Conservation (phyloP, 208 protist genomes). For the Acanthamoeba lenticulata region DNA sequence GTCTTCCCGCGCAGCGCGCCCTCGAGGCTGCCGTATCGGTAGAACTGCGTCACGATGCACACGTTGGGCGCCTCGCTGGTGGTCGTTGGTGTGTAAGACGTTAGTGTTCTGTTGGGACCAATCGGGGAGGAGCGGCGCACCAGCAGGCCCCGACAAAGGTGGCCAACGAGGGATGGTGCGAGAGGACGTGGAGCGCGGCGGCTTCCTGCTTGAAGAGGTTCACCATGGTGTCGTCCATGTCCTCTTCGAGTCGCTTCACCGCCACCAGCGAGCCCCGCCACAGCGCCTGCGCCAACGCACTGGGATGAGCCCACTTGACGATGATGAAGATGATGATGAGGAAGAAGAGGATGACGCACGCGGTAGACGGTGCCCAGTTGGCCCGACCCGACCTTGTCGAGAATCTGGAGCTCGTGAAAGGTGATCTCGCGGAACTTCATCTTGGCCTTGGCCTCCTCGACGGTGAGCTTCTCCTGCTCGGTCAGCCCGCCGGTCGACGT, state of each 20-base stretch:
- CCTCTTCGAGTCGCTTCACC: neutral
- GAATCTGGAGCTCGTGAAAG: neutral
- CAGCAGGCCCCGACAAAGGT: slow-evolving; percentile 9
- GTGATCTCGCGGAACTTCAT: slow-evolving; percentile 48
- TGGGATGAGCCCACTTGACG: neutral
- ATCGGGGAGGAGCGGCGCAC: neutral
- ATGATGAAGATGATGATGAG: neutral
- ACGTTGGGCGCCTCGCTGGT: neutral
- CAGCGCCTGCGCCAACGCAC: neutral
- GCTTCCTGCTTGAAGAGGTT: slow-evolving; percentile 39
- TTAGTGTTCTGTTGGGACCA: neutral
- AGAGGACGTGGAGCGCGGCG: neutral
- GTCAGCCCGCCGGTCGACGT: neutral
- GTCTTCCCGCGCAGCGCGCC: neutral
- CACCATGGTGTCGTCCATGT: neutral
- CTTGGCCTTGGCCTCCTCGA: slow-evolving; percentile 37
- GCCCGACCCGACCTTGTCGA: slow-evolving; percentile 4
- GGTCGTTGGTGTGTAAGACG: no score
- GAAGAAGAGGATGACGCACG: neutral
- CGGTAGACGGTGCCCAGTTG: neutral
- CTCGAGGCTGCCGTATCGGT: slow-evolving; percentile 33
- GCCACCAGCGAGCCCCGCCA: slow-evolving; percentile 21
- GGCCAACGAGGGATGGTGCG: neutral
- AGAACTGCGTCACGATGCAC: slow-evolving; percentile 33
- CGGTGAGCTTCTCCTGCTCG: slow-evolving; percentile 10